A percentile compares a stretch with the other conserved stretches of the same genome.
These are phyloP conservation scores for Rasamsonia emersonii DNA, from an alignment of 2,329 filamentous ascomycete genomes.

Conservation along the genomic window DNA sequence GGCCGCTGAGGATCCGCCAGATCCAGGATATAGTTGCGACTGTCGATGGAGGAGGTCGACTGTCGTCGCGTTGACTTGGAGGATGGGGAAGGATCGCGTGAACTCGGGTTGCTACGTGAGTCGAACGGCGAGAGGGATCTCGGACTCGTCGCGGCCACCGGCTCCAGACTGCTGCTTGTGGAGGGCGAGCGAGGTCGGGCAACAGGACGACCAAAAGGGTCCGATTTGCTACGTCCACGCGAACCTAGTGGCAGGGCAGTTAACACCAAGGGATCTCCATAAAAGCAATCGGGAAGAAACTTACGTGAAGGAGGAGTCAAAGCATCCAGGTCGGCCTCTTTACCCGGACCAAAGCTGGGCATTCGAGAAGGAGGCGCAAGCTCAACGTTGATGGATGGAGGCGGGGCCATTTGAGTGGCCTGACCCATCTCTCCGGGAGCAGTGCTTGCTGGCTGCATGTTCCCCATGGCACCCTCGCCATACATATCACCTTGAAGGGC, in stretches of 20 bases:
- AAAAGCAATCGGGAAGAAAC: conserved; percentile 7
- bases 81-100: conserved; percentile 38
- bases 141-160: conserved; percentile 21
- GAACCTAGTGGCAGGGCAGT: conserved; percentile 33
- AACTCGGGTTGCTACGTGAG: conserved; percentile 30
- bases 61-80: conserved; percentile 34
- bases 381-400: conserved; percentile 92
- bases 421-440: conserved; percentile 55
- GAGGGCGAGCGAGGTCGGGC: conserved; percentile 29
- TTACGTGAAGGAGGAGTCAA: conserved; percentile 65
- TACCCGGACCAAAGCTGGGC: conserved; percentile 58
- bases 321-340: conserved; percentile 62
- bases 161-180: conserved; percentile 24
- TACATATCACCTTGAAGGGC: conserved; percentile 45
- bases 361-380: conserved; percentile 68
- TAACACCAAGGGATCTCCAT: not conserved
- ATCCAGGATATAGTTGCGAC: conserved; percentile 74
- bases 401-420: conserved; percentile 73
- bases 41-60: conserved; percentile 42
- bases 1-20: conserved; percentile 83
- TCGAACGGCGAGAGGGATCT: conserved; percentile 39
- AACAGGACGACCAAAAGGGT: conserved; percentile 45
- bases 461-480: conserved; percentile 40
- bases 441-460: conserved; percentile 36
- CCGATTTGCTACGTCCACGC: conserved; percentile 53